phyloP scores from a whole-genome alignment of 208 protist genomes.

The Leptomonas seymouri region DNA sequence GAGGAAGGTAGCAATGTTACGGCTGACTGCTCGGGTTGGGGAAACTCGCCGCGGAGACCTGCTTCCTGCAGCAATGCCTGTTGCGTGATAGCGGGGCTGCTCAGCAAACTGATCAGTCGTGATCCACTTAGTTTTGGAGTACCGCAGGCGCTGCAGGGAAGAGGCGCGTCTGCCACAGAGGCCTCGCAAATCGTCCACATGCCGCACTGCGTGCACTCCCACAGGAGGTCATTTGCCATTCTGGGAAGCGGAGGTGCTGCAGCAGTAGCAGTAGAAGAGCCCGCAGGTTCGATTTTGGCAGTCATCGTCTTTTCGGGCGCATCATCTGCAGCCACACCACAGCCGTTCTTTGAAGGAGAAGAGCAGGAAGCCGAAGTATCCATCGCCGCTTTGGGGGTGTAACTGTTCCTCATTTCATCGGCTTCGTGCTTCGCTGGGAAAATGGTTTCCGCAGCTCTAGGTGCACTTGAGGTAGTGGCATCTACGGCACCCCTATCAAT shows the following conservation, averaged over 20 bases:
- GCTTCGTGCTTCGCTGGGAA: not conserved
- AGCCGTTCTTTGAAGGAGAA: too few relatives aligned
- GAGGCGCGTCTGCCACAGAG: slow-evolving; percentile 30
- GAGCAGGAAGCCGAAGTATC: too few relatives aligned
- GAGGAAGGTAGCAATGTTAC: not conserved
- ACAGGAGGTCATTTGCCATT: slow-evolving; percentile 56
- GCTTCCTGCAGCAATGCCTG: slow-evolving; percentile 11
- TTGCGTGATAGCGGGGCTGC: slow-evolving; percentile 29
- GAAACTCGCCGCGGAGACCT: not conserved
- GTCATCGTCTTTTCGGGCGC: not conserved
- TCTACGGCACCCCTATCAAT: not conserved
- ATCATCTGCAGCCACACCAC: too few relatives aligned
- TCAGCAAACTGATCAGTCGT: slow-evolving; percentile 33
- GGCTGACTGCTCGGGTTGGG: not conserved
- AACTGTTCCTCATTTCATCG: not conserved
- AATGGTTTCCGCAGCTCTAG: not conserved
- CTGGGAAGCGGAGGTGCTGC: not conserved
- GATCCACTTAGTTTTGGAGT: slow-evolving; percentile 60
- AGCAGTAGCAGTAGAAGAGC: not conserved
- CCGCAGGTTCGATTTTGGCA: not conserved
- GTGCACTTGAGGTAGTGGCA: not conserved
- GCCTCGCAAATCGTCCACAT: slow-evolving; percentile 54
- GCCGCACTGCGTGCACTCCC: slow-evolving; percentile 89
- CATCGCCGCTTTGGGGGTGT: too few relatives aligned
- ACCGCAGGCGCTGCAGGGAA: slow-evolving; percentile 49